Percentiles rank a stretch among this genome's conserved stretches.
These are phyloP conservation scores for Tricholoma sp. DNA, from an alignment of 768 basidiomycete genomes.

Conservation along the genomic window DNA sequence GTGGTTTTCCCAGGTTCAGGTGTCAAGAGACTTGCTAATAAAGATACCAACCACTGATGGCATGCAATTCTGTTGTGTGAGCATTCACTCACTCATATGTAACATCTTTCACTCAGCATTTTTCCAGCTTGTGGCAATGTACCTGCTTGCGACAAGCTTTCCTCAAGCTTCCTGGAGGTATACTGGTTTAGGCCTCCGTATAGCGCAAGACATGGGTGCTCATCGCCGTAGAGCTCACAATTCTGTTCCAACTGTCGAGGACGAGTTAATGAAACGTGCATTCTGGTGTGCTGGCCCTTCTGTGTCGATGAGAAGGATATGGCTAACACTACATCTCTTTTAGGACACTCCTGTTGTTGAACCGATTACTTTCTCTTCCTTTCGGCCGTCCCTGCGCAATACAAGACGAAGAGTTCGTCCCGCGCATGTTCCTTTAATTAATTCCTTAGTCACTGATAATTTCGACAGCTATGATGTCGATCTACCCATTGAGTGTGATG, in stretches of 20 bases:
- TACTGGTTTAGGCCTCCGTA: constrained; percentile 63
- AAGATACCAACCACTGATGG: constrained; percentile 63
- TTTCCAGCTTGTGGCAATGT: constrained; percentile 44
- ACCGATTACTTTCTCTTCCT: constrained; percentile 43
- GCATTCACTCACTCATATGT: constrained; percentile 18
- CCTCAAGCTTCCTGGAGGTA: constrained; percentile 66
- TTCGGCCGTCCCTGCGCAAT: constrained; percentile 73
- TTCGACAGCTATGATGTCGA: constrained; percentile 65
- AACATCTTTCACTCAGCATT: background rate
- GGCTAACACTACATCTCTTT: background rate
- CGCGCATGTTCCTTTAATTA: background rate
- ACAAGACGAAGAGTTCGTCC: constrained; percentile 73
- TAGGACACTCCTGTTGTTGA: constrained; percentile 52
- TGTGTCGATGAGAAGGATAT: constrained; percentile 10
- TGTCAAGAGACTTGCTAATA: constrained; percentile 52
- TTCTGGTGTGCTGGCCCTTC: constrained; percentile 42
- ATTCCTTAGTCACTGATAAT: background rate
- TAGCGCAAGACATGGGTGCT: constrained; percentile 77
- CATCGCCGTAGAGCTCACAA: constrained; percentile 41
- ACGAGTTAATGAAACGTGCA: constrained; percentile 71
- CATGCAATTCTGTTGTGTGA: constrained; percentile 59
- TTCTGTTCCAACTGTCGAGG: constrained; percentile 40
- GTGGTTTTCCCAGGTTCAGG: constrained; percentile 61
- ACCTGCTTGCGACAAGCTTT: constrained; percentile 51
- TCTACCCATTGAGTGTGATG: constrained; percentile 57